Conservation (phyloP, 495 filamentous ascomycete genomes). For the Xylaria scruposa region DNA sequence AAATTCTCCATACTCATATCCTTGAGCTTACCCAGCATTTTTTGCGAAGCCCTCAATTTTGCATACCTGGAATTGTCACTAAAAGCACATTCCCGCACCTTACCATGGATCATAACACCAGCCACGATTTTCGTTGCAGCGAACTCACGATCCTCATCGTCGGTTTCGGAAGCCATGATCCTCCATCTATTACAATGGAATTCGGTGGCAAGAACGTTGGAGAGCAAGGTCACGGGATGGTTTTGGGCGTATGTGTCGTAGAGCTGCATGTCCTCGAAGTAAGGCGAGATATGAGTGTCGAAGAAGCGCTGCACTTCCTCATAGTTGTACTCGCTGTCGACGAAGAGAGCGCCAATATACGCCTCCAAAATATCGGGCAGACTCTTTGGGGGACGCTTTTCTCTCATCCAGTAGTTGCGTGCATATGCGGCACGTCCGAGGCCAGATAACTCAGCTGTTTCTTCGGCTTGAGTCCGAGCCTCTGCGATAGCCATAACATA, state of each 20-base stretch:
- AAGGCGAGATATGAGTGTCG: conserved; percentile 70
- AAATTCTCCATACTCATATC: conserved; percentile 66
- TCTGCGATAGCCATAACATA: conserved; percentile 73
- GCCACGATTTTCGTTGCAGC: conserved; percentile 62
- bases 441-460: conserved; percentile 42
- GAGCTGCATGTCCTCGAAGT: conserved; percentile 85
- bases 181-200: conserved; percentile 59
- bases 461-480: conserved; percentile 56
- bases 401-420: conserved; percentile 79
- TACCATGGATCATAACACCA: conserved; percentile 77
- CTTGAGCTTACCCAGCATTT: conserved; percentile 65
- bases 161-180: conserved; percentile 42
- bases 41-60: conserved; percentile 74
- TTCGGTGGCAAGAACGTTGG: conserved; percentile 49
- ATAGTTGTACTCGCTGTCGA: conserved; percentile 88
- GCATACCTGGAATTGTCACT: conserved; percentile 72
- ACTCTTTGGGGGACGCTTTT: conserved; percentile 79
- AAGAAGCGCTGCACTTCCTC: conserved; percentile 78
- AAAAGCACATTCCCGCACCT: conserved; percentile 66
- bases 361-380: conserved; percentile 90
- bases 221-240: conserved; percentile 70
- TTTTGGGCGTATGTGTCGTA: conserved; percentile 91
- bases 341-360: conserved; percentile 88
- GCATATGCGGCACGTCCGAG: conserved; percentile 53
- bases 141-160: conserved; percentile 39